Evolutionary conservation across 1,284 basidiomycete genomes (phyloP), one percentile per base, ranked within the genome.

Genomic region (Ganoderma resinaceum): DNA sequence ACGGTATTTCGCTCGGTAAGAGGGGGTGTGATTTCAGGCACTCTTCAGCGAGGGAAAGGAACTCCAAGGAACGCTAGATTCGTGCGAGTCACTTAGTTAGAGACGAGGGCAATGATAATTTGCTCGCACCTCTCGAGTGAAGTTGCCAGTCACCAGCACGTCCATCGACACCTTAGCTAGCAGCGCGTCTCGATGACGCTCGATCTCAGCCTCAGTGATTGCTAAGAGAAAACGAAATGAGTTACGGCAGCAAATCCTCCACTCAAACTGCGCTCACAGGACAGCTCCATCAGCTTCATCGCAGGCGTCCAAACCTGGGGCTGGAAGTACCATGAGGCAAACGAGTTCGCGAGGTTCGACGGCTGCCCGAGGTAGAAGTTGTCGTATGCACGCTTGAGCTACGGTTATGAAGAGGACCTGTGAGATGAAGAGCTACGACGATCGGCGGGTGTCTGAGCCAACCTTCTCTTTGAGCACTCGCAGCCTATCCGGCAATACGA

Each of bases 311-410:
- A 80, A 18, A 73, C 38, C 26, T 66, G 67, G 5, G 74, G 72
- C 55, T 63, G 75, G 31, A 78, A 43, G 1, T 73, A 46, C 66
- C 73, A 74, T 9, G 69, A 59, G 6, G 73, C 72, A 53, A 71
- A 78, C 33, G 63, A 58, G 26, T 76, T 72, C 2, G 76, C 68
- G 11, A 79, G 68, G 29, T 71, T 66, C 14, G 76, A 76, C n/a
- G 78, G 78, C 57, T 78, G 77, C 8, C 74, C 71, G 35, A 78
- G 68, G 62, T 77, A 77, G 70, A 76, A 78, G 60, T 79, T 79
- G 67, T 74, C 68, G 61, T 77, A 77, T 16, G 70, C 66, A 38
- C 72, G 71, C 42, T 70, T 70, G 20, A 76, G 66, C 78, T 79
- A 61, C n/a, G 42, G 23, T 42, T 14, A 43, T 8, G 38, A 40